These are phyloP conservation scores for Calonectria leucothoes DNA, from an alignment of 2,329 filamentous ascomycete species.

Conservation along the genomic window DNA sequence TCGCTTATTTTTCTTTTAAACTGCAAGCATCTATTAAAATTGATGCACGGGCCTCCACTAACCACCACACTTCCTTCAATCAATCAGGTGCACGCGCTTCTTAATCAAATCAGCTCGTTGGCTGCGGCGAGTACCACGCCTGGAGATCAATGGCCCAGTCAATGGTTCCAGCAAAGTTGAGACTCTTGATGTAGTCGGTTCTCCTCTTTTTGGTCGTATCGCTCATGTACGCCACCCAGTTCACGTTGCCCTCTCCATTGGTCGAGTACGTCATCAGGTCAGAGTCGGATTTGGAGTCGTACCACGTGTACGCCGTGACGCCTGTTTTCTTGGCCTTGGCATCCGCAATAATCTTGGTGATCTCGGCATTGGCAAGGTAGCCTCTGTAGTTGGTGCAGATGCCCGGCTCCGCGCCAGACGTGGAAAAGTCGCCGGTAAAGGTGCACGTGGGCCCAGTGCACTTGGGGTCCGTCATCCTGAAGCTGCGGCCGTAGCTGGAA, in stretches of 20 bases:
- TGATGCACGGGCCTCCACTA: too few species aligned
- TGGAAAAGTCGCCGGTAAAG: conserved; percentile 39
- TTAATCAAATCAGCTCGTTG: not conserved
- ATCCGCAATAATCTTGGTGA: conserved; percentile 40
- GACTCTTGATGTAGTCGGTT: conserved; percentile 26
- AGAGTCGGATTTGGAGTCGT: conserved; percentile 36
- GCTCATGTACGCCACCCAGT: conserved; percentile 47
- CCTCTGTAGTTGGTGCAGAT: conserved; percentile 39
- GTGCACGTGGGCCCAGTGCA: conserved; percentile 40
- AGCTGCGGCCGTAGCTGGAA: conserved; percentile 45
- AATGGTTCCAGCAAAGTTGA: conserved; percentile 45
- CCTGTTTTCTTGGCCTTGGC: conserved; percentile 30
- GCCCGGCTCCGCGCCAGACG: conserved; percentile 38
- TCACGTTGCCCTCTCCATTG: conserved; percentile 31
- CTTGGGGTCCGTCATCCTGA: conserved; percentile 39
- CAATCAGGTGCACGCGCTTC: not conserved
- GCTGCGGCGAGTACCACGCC: conserved; percentile 37
- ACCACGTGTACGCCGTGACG: conserved; percentile 31
- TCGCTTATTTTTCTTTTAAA: not conserved
- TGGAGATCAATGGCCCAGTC: conserved; percentile 48
- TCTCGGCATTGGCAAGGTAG: conserved; percentile 45
- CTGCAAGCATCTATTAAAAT: not conserved
- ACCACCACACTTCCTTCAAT: not conserved
- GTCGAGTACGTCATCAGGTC: conserved; percentile 40
- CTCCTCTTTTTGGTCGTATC: conserved; percentile 39